Evolutionary conservation across 2,329 filamentous ascomycete genomes (phyloP), one percentile per base, ranked within the genome.

Genomic region (Penicillium italicum): DNA sequence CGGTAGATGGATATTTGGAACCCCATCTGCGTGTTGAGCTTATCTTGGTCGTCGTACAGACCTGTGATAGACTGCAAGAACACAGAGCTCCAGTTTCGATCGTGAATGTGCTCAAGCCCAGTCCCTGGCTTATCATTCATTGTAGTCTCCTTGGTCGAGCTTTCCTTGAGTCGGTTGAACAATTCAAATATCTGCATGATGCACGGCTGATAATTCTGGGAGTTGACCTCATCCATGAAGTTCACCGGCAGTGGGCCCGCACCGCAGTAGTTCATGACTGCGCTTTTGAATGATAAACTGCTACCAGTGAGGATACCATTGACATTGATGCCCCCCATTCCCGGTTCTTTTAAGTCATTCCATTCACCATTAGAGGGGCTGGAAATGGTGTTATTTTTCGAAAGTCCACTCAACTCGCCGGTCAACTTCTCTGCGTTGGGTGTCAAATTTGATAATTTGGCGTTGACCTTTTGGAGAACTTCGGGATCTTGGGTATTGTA

Each of bases 11-110:
- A 55, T 31, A 68, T 50, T 7, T 66, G 43, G 51, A 76, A 75
- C 0, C 74, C 75, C 58, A 77, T 72, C 22, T 75, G 66, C 6
- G 51, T 38, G 51, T 70, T 72, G 26, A 70, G 58, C 16, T 58
- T 37, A 33, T 60, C 44, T 45, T 72, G 68, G 1, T 69, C 61
- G 28, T 70, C 69, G 53, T 66, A 71, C 3, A 53, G 45, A 18
- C 66, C 68, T 10, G 69, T 72, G n/a, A 69, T 65, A 3, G 69
- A 65, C 50, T 72, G 69, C 55, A 68, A 49, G 49, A 69, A 71
- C 2, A 67, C 60, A 0, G 69, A 66, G 30, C 55, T 68, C 69
- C 69, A 72, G 14, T 64, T 63, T n/a, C 64, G 65, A 22, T 62
- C 52, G 16, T 57, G 67, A 16, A 69, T 57, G 14, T 55, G 44